A percentile compares a stretch with the other conserved stretches of the same genome.
phyloP scores from a whole-genome alignment of 345 rosid genomes.

The Salix koriyanagi region DNA sequence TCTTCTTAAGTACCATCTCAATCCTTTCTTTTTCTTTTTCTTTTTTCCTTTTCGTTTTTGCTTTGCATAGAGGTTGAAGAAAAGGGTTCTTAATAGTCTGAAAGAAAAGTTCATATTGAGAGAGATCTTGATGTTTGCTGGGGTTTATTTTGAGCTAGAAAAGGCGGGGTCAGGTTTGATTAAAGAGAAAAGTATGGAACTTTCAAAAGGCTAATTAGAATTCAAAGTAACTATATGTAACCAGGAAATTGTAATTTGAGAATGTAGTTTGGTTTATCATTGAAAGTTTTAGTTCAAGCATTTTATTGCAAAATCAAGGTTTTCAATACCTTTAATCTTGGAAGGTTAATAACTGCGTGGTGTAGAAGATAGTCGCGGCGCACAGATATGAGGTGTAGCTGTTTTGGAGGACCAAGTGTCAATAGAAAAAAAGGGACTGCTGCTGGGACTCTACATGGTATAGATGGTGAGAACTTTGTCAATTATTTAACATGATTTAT shows the following conservation, averaged over 20 bases:
- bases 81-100: not conserved
- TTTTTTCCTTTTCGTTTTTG: too few species aligned
- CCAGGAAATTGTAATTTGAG: not conserved
- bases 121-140: not conserved
- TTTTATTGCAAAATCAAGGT: not conserved
- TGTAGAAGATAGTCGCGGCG: slow-evolving; percentile 1
- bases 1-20: not conserved
- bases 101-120: not conserved
- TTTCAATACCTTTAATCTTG: not conserved
- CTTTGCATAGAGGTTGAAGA: not conserved
- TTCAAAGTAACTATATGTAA: not conserved
- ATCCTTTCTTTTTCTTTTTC: not conserved
- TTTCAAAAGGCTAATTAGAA: not conserved
- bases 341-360: slow-evolving; percentile 23
- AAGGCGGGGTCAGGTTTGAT: not conserved
- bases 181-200: not conserved
- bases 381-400: slow-evolving; percentile 40
- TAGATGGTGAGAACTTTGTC: slow-evolving; percentile 33
- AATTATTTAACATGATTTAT: not conserved
- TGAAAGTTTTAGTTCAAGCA: not conserved
- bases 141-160: not conserved
- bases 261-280: not conserved
- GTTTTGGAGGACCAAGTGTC: slow-evolving; percentile 22
- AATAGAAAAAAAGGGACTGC: slow-evolving; percentile 9
- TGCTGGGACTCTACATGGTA: slow-evolving; percentile 6